Evolutionary conservation across 257 asterid species (phyloP).

Genomic region (Fraxinus americana): DNA sequence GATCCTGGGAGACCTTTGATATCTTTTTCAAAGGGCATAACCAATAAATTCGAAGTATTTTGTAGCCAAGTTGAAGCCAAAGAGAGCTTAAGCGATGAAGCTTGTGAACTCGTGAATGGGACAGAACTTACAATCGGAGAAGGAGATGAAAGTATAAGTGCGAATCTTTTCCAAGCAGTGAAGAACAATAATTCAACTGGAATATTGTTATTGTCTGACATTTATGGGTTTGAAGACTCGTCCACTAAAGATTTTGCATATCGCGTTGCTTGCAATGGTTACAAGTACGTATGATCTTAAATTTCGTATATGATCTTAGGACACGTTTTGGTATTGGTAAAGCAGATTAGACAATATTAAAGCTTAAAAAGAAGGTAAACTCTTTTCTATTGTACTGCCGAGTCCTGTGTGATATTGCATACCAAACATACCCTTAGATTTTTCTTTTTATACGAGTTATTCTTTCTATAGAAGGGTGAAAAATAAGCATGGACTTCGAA

Average conservation of each 20-base stretch:
- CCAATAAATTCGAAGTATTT: constrained; percentile 26
- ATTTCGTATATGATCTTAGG: background rate
- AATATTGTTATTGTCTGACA: constrained; percentile 73
- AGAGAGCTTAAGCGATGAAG: constrained; percentile 54
- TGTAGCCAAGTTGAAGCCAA: constrained; percentile 56
- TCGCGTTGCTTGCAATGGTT: constrained; percentile 81
- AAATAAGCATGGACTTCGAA: too few species aligned
- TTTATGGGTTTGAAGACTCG: constrained; percentile 72
- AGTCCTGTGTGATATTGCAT: background rate
- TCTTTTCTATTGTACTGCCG: background rate
- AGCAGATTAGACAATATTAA: background rate
- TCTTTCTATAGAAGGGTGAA: background rate
- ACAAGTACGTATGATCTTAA: constrained; percentile 52
- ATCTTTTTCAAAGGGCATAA: constrained; percentile 23
- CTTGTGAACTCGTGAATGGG: constrained; percentile 77
- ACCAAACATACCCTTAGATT: background rate
- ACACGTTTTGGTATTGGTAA: background rate
- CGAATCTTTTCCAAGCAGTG: constrained; percentile 67
- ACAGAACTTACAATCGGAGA: constrained; percentile 64
- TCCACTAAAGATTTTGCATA: constrained; percentile 79
- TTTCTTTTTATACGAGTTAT: background rate
- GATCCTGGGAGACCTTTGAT: constrained; percentile 17
- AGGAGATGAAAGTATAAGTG: constrained; percentile 44
- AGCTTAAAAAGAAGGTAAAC: too few species aligned
- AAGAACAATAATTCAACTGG: constrained; percentile 84